Conservation (phyloP, 2,329 filamentous ascomycete species). For the Neofusicoccum sp. region DNA sequence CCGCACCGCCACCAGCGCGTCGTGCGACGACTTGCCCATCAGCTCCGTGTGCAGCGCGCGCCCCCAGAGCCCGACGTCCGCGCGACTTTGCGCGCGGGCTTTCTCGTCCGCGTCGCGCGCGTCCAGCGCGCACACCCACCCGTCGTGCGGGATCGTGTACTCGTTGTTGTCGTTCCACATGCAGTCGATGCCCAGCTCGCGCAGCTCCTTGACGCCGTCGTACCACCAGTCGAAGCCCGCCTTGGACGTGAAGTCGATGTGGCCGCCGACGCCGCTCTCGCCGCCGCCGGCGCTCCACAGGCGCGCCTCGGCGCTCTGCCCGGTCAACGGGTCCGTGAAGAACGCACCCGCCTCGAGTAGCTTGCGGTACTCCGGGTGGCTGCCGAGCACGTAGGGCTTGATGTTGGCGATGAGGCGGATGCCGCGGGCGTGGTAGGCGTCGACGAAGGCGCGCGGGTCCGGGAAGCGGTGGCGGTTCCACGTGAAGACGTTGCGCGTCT, state of each 20-base stretch:
- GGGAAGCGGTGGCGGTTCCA: slow-evolving; percentile 74
- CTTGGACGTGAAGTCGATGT: slow-evolving; percentile 72
- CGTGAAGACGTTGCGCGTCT: slow-evolving; percentile 70
- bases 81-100: slow-evolving; percentile 34
- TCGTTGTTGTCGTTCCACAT: slow-evolving; percentile 85
- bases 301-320: slow-evolving; percentile 58
- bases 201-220: slow-evolving; percentile 64
- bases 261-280: slow-evolving; percentile 69
- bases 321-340: slow-evolving; percentile 60
- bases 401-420: slow-evolving; percentile 72
- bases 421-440: slow-evolving; percentile 63
- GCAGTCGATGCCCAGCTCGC: slow-evolving; percentile 66
- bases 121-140: slow-evolving; percentile 65
- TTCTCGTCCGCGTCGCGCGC: slow-evolving; percentile 46
- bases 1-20: slow-evolving; percentile 62
- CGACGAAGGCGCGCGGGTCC: slow-evolving; percentile 65
- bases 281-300: slow-evolving; percentile 75
- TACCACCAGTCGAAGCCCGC: slow-evolving; percentile 73
- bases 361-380: slow-evolving; percentile 67
- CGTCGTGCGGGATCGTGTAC: slow-evolving; percentile 67
- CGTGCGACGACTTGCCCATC: slow-evolving; percentile 70
- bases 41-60: slow-evolving; percentile 70
- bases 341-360: slow-evolving; percentile 62
- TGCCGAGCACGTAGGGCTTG: slow-evolving; percentile 71
- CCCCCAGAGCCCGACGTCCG: slow-evolving; percentile 68